Evolutionary conservation across 495 filamentous ascomycete genomes (phyloP).

Genomic region (Durotheca rogersii): DNA sequence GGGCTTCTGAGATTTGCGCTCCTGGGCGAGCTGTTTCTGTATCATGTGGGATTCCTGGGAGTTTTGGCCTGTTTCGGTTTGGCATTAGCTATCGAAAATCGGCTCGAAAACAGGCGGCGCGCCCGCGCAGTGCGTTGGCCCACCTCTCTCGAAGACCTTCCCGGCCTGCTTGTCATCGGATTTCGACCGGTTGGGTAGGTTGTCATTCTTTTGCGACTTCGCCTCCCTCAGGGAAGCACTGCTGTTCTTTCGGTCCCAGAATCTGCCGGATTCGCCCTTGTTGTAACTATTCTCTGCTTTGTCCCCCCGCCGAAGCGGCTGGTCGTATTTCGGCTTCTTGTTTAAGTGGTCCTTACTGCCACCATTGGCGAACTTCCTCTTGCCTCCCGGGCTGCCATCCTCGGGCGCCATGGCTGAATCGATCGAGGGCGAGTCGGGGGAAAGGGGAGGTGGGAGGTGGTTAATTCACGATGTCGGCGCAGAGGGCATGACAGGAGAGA

Average conservation of each 20-base stretch:
- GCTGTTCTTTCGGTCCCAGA: constrained; percentile 40
- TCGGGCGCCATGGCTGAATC: constrained; percentile 35
- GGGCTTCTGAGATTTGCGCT: constrained; percentile 90
- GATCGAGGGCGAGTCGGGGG: background rate
- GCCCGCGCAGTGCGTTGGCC: constrained; percentile 11
- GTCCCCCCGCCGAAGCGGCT: constrained; percentile 28
- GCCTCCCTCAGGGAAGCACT: constrained; percentile 27
- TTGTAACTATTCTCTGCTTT: constrained; percentile 30
- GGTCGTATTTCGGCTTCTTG: constrained; percentile 52
- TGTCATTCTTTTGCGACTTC: constrained; percentile 15
- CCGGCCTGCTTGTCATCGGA: constrained; percentile 23
- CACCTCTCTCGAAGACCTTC: constrained; percentile 39
- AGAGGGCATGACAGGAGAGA: too few relatives aligned
- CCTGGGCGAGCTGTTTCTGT: constrained; percentile 82
- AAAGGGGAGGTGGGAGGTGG: too few relatives aligned
- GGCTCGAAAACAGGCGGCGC: too few relatives aligned
- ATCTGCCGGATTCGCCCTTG: constrained; percentile 40
- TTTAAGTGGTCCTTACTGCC: constrained; percentile 38
- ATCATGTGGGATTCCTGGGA: constrained; percentile 89
- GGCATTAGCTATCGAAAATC: constrained; percentile 3
- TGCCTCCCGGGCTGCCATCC: constrained; percentile 27
- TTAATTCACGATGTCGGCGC: too few relatives aligned
- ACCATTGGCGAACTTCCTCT: constrained; percentile 44
- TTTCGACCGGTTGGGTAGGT: constrained; percentile 10
- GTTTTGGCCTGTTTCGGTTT: constrained; percentile 36